Evolutionary conservation across 208 protist species (phyloP), one percentile per base, ranked within the genome.

Genomic region (Wallacemonas sp.): DNA sequence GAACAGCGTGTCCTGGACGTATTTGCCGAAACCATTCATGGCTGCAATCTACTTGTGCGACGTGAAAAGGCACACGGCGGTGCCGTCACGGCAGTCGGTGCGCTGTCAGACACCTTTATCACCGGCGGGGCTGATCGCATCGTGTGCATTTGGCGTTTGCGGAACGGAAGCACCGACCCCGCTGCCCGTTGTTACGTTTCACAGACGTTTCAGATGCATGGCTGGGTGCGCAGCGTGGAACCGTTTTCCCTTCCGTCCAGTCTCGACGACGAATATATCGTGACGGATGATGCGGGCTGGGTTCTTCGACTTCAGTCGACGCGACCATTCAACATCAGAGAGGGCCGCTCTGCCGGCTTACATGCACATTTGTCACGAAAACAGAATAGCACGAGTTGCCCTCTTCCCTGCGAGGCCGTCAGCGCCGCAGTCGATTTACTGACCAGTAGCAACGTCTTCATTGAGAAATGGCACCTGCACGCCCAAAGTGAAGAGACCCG

Each of bases 151-250:
- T 88, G 82, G 82, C 30, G 26, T 21, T 1, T 60, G 27, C 26
- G 36, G 36, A 41, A 14, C 6, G 36, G 36, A 6, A 41, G 9
- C 36, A 41, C 36, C 9, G 6, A 41, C 36, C 36, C 36, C 36
- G 36, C n/a, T n/a, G n/a, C n/a, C n/a, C 28, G 24, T 14, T 44
- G 14, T 70, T 45, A 14, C 41, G 59, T 39, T 15, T 31, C 65
- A 2, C 72, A 82, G 54, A n/a, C 54, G 1, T 77, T 82, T 60
- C 42, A 60, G 19, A 80, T 77, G 44, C 21, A 45, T 53, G 72
- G 72, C 5, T 86, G 80, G 80, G 70, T 86, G 12, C 63, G 72
- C 12, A 66, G 69, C 24, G 75, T 86, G 65, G 68, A 65, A 39
- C 64, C 45, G 15, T 38, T 68, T 11, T 24, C 36, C 44, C 56